phyloP scores from a whole-genome alignment of 2,329 filamentous ascomycete species.

The Blumeria hordei region DNA sequence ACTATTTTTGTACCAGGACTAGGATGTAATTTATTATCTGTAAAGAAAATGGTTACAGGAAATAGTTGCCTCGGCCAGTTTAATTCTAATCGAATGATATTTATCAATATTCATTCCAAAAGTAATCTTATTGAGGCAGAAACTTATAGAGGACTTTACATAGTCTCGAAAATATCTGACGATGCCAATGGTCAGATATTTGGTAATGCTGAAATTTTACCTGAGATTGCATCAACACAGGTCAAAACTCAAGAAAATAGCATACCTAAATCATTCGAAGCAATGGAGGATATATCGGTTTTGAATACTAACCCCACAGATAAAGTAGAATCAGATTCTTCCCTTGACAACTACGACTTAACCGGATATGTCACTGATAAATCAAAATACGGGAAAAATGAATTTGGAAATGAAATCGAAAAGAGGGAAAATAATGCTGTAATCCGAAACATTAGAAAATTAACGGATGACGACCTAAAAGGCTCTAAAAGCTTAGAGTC shows the following conservation, averaged over 20 bases:
- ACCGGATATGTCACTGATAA: not conserved
- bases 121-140: not conserved
- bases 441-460: not conserved
- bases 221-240: not conserved
- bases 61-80: not conserved
- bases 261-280: not conserved
- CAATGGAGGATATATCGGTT: not conserved
- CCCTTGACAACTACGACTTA: not conserved
- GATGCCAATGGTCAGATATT: not conserved
- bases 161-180: not conserved
- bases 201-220: not conserved
- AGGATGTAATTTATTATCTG: conserved; percentile 1
- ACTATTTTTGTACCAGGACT: not conserved
- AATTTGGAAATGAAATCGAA: not conserved
- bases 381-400: not conserved
- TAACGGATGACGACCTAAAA: not conserved
- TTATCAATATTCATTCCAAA: not conserved
- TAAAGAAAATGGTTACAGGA: conserved; percentile 1
- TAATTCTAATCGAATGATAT: not conserved
- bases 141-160: conserved; percentile 1
- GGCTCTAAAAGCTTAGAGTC: not conserved
- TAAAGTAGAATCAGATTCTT: not conserved
- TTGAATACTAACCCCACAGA: not conserved
- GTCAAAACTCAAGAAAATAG: not conserved
- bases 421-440: not conserved